Evolutionary conservation across 176 grass and related monocot genomes (phyloP), one percentile per base, ranked within the genome.

Genomic region (Oryza rufipogon): DNA sequence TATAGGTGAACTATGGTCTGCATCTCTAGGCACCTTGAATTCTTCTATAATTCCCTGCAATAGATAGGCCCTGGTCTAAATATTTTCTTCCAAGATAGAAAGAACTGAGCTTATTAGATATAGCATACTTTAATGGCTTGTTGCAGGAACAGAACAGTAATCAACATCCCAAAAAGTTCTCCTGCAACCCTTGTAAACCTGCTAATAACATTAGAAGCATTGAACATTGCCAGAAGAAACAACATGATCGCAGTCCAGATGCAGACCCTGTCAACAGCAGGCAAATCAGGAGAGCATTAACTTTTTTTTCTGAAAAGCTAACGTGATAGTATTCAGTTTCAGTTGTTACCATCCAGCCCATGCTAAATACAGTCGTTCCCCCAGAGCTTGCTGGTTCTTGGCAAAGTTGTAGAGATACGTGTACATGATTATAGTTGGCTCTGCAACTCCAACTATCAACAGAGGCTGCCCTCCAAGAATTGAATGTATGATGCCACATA

Each of bases 81-180:
- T 28, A 28, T 28, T 85, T 51, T 81, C 45, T 46, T 14, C 23
- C 17, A 75, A 4, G 9, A 7, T 33, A 63, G 23, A 51, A 71
- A 78, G 45, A 49, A 69, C 30, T 64, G 13, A 23, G 25, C 52
- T 85, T 51, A 11, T 26, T 39, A 64, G 4, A 81, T 68, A 58
- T 42, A 28, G 66, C 38, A 36, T 66, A 98, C 96, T 80, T 91
- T 98, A 68, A 98, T 91, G 68, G 96, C 91, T 87, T 98, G 22
- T 91, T 95, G 96, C 71, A 95, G 51, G 80, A 98, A 98, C 41
- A 98, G 68, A 87, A 98, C 93, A 23, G 87, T 94, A 74, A 98
- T 98, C 41, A 98, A 48, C 96, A 98, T 98, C 51, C 96, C 96
- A 75, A 98, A 98, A 44, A 95, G 93, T 84, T 98, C 96, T 78